phyloP scores from a whole-genome alignment of 805 yeast species.

The Saccharomycopsis sp. region DNA sequence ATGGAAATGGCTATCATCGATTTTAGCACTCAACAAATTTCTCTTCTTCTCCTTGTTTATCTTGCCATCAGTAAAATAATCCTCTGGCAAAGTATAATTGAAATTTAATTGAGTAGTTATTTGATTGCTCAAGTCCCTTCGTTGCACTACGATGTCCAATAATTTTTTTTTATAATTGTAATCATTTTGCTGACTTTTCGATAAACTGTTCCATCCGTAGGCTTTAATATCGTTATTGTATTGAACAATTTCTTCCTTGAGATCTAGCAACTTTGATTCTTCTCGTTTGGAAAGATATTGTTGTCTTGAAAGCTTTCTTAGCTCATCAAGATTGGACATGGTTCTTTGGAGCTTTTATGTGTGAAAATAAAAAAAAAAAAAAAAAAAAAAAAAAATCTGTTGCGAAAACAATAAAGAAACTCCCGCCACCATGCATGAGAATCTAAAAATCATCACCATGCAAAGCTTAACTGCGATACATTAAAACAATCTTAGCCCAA shows the following conservation, averaged over 20 bases:
- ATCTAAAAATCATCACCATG: too few species aligned
- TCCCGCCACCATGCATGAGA: too few species aligned
- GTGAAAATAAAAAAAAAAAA: too few species aligned
- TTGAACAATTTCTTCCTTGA: slow-evolving; percentile 36
- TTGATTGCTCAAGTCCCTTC: slow-evolving; percentile 29
- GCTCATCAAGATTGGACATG: slow-evolving; percentile 11
- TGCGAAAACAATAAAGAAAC: too few species aligned
- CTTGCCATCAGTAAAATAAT: slow-evolving; percentile 39
- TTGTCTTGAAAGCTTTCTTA: slow-evolving; percentile 18
- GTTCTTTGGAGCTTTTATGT: too few species aligned
- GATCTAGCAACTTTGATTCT: slow-evolving; percentile 11
- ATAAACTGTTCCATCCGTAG: slow-evolving; percentile 49
- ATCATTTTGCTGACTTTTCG: slow-evolving; percentile 44
- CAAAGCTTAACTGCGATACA: too few species aligned
- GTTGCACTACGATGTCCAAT: slow-evolving; percentile 36
- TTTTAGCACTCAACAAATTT: slow-evolving; percentile 37
- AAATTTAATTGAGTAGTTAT: slow-evolving; percentile 14
- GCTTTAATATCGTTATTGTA: slow-evolving; percentile 42
- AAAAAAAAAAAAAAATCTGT: too few species aligned
- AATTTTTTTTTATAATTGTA: slow-evolving; percentile 45
- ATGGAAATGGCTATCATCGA: slow-evolving; percentile 28
- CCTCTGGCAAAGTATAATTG: slow-evolving; percentile 53
- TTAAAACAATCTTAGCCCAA: too few species aligned
- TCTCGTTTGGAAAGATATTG: slow-evolving; percentile 14
- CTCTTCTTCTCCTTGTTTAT: slow-evolving; percentile 50